phyloP scores from a whole-genome alignment of 768 basidiomycete species.

The Amanita subjunquillea region DNA sequence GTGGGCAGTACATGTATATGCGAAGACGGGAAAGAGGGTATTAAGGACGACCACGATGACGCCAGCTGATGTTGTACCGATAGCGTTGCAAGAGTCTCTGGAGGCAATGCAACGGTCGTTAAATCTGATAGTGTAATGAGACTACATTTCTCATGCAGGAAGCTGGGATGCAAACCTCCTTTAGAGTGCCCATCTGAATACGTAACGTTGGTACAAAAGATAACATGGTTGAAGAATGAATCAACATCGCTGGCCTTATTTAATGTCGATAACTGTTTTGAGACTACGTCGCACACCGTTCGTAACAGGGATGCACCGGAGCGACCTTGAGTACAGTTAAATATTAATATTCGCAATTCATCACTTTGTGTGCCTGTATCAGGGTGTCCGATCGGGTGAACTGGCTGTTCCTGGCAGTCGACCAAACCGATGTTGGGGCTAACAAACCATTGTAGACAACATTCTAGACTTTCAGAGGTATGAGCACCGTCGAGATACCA shows the following conservation, averaged over 20 bases:
- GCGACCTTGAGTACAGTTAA: slow-evolving; percentile 92
- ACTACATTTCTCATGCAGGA: background rate
- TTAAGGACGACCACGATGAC: slow-evolving; percentile 56
- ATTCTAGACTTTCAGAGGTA: slow-evolving; percentile 81
- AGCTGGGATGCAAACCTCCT: slow-evolving; percentile 50
- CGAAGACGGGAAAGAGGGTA: slow-evolving; percentile 48
- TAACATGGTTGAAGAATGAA: slow-evolving; percentile 69
- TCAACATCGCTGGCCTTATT: slow-evolving; percentile 24
- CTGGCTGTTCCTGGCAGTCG: slow-evolving; percentile 7
- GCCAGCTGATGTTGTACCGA: slow-evolving; percentile 72
- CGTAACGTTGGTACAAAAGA: slow-evolving; percentile 96
- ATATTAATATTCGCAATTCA: slow-evolving; percentile 58
- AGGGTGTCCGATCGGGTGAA: slow-evolving; percentile 2
- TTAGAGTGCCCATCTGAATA: slow-evolving; percentile 86
- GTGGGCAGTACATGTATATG: slow-evolving; percentile 75
- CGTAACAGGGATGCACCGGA: slow-evolving; percentile 66
- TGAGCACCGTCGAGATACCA: slow-evolving; percentile 98
- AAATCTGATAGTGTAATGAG: slow-evolving; percentile 44
- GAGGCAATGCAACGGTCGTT: slow-evolving; percentile 49
- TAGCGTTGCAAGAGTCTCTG: slow-evolving; percentile 50
- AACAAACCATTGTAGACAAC: slow-evolving; percentile 85
- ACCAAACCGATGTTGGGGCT: slow-evolving; percentile 43
- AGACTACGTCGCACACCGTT: slow-evolving; percentile 42
- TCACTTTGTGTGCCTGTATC: slow-evolving; percentile 12
- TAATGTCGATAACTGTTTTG: slow-evolving; percentile 33